These are phyloP conservation scores for Hansenula sp. DNA, from an alignment of 1,139 yeast species.

Conservation along the genomic window DNA sequence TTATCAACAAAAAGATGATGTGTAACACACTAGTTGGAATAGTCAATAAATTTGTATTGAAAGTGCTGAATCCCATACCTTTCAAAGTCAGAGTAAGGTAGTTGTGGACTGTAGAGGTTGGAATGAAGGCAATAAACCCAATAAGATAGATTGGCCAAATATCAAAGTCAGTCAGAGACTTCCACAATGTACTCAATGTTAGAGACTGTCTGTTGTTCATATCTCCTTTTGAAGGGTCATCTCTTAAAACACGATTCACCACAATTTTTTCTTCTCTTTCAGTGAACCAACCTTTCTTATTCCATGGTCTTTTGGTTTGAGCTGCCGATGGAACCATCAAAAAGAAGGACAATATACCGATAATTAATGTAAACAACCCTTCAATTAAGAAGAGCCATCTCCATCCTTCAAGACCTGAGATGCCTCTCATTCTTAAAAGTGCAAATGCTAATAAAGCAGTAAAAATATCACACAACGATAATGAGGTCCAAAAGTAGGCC, in stretches of 20 bases:
- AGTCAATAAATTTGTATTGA: conserved; percentile 46
- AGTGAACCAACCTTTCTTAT: conserved; percentile 58
- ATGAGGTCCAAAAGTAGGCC: conserved; percentile 40
- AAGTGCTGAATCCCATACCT: conserved; percentile 51
- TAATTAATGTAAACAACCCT: conserved; percentile 49
- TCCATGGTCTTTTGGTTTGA: conserved; percentile 48
- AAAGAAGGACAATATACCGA: conserved; percentile 50
- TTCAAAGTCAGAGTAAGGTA: conserved; percentile 51
- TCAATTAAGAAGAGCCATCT: conserved; percentile 63
- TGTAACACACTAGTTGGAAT: conserved; percentile 42
- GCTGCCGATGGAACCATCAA: conserved; percentile 58
- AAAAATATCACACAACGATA: conserved; percentile 22
- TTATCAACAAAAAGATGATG: conserved; percentile 33
- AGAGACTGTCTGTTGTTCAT: conserved; percentile 62
- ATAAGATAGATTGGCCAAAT: conserved; percentile 55
- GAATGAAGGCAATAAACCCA: conserved; percentile 42
- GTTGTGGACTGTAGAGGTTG: conserved; percentile 35
- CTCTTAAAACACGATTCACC: conserved; percentile 58
- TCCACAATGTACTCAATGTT: conserved; percentile 30
- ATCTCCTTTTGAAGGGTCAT: conserved; percentile 68
- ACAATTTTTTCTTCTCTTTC: conserved; percentile 59
- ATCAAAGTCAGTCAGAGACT: conserved; percentile 46
- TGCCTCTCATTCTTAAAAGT: conserved; percentile 36
- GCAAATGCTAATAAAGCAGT: conserved; percentile 40
- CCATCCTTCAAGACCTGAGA: conserved; percentile 42